These are phyloP conservation scores for Calocybe indica DNA, from an alignment of 768 basidiomycete species.

Conservation along the genomic window DNA sequence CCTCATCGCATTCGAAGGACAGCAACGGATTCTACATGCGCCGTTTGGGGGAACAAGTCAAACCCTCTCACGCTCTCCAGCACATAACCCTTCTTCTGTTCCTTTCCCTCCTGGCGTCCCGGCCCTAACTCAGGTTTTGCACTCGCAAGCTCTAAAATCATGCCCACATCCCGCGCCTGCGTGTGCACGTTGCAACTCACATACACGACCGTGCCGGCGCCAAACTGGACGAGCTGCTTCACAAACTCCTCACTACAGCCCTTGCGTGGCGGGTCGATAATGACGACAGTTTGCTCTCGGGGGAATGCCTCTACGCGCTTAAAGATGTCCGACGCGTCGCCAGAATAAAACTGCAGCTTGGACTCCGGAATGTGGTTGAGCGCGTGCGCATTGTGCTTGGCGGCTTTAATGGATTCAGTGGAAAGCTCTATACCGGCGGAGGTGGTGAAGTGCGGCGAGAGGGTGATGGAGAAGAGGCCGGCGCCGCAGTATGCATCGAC, in stretches of 20 bases:
- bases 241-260: constrained; percentile 84
- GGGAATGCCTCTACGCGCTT: constrained; percentile 60
- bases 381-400: constrained; percentile 58
- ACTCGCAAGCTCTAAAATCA: constrained; percentile 46
- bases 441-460: constrained; percentile 67
- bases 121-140: constrained; percentile 19
- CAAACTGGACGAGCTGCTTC: constrained; percentile 67
- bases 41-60: constrained; percentile 95
- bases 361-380: constrained; percentile 46
- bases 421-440: constrained; percentile 90
- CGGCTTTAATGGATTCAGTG: constrained; percentile 60
- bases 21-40: constrained; percentile 85
- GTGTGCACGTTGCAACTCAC: constrained; percentile 96
- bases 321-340: constrained; percentile 88
- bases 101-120: constrained; percentile 20
- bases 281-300: constrained; percentile 53
- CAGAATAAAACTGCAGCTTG: constrained; percentile 66
- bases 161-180: constrained; percentile 83
- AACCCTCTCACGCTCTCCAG: constrained; percentile 84
- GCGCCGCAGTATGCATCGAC: constrained; percentile 94
- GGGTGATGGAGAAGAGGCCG: constrained; percentile 81
- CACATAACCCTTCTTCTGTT: constrained; percentile 38
- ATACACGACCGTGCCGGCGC: constrained; percentile 70
- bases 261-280: constrained; percentile 92
- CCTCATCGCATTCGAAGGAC: constrained; percentile 45